Base-by-base conservation (phyloP, 192 early-diverging fungal species). In the Piromyces sp. region DNA sequence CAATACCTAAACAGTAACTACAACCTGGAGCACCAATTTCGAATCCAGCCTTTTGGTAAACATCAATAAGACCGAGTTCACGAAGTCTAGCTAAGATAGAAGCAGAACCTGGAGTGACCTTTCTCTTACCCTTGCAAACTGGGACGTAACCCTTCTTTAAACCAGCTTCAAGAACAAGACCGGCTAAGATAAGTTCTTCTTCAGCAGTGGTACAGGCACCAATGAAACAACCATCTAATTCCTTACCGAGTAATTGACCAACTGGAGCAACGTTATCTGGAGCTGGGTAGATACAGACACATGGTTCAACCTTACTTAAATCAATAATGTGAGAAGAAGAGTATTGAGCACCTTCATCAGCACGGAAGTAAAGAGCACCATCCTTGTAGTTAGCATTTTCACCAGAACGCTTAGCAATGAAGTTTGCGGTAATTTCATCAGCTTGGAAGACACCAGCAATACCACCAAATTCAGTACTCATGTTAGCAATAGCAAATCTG, bases 391-490 rank as follows among this genome's bases (percentile, higher is more conserved):
- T 87, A 81, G 89, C 89, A 83, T 91, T 91, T 84, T 91, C 92
- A 68, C 51, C 51, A 68, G 5, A 7, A 87, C 94, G 91, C 87
- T 93, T 90, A 82, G 88, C 86, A 84, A 94, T 87, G 81, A 88
- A 95, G 5, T 92, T 89, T 26, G 94, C 92, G 19, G 92, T 95
- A 82, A 88, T 88, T 88, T 92, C 89, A 81, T 94, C 92, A 36
- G 90, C 90, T 85, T 91, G 93, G 85, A 91, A 95, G 82, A 94
- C 93, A 79, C 93, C 93, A 79, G 93, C 93, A 86, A 94, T 94
- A 80, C 92, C 93, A 81, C 93, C 93, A 90, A 94, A 94, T 86
- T 94, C 93, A 81, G 93, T 94, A 83, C 92, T 89, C 93, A 95
- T 95, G 88, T 93, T 94, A 84, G 93, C 87, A 83, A 93, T 90